phyloP scores from a whole-genome alignment of 2,329 filamentous ascomycete genomes.

The Diplodia corticola region DNA sequence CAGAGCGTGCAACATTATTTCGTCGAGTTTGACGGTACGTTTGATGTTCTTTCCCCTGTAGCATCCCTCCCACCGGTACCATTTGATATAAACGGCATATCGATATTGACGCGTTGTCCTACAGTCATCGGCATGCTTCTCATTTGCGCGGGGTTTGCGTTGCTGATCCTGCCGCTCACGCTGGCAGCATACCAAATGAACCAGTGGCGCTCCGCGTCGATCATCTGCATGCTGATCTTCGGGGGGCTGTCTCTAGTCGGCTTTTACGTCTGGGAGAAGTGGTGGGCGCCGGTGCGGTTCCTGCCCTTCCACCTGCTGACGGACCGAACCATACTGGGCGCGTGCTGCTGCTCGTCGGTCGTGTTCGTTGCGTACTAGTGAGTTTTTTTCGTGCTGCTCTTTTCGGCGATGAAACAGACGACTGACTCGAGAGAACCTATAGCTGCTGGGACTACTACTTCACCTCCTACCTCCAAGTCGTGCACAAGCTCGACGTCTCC shows the following conservation, averaged over 20 bases:
- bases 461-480: constrained; percentile 37
- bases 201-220: constrained; percentile 40
- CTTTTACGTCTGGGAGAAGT: constrained; percentile 44
- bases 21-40: constrained; percentile 12
- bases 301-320: constrained; percentile 50
- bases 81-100: not conserved
- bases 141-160: constrained; percentile 59
- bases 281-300: constrained; percentile 43
- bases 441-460: constrained; percentile 42
- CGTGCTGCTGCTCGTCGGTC: constrained; percentile 50
- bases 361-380: constrained; percentile 29
- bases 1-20: not conserved
- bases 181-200: constrained; percentile 24
- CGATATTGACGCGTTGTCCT: not conserved
- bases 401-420: not conserved
- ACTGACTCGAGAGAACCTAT: constrained; percentile 1
- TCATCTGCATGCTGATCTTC: constrained; percentile 46
- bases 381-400: not conserved
- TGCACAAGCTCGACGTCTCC: constrained; percentile 28
- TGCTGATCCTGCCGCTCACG: constrained; percentile 68
- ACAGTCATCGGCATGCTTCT: constrained; percentile 61
- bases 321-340: constrained; percentile 54
- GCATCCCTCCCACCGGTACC: not conserved
- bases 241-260: constrained; percentile 38
- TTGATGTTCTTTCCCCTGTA: not conserved